Conservation (phyloP, 257 asterid species). For the Nicotiana sylvestris region DNA sequence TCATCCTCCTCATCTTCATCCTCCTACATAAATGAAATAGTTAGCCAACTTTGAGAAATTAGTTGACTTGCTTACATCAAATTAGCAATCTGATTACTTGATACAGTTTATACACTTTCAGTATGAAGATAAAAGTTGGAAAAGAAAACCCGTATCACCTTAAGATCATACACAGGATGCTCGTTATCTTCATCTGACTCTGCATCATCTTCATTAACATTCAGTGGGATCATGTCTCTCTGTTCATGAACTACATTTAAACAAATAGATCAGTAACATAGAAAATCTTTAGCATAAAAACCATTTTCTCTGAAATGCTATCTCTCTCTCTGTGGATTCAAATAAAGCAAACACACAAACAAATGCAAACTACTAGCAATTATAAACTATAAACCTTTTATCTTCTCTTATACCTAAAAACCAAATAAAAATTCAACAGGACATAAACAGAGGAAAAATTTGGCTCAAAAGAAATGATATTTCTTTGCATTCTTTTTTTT, state of each 20-base stretch:
- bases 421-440: background rate
- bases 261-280: background rate
- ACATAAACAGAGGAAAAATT: background rate
- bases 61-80: background rate
- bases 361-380: background rate
- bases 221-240: slow-evolving; percentile 71
- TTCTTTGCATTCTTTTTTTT: background rate
- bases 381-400: background rate
- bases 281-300: background rate
- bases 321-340: background rate
- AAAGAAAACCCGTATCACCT: slow-evolving; percentile 40
- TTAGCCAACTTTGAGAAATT: background rate
- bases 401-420: background rate
- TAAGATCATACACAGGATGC: slow-evolving; percentile 63
- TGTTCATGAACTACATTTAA: slow-evolving; percentile 73
- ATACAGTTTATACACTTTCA: background rate
- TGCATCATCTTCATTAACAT: slow-evolving; percentile 45
- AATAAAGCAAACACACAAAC: no score
- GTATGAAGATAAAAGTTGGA: background rate
- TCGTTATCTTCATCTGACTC: slow-evolving; percentile 82
- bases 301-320: background rate
- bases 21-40: slow-evolving; percentile 22
- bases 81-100: background rate
- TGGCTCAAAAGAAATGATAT: no score
- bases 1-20: slow-evolving; percentile 43